Base-by-base conservation (phyloP, 345 rosid species). In the Eucalyptus polybractea region DNA sequence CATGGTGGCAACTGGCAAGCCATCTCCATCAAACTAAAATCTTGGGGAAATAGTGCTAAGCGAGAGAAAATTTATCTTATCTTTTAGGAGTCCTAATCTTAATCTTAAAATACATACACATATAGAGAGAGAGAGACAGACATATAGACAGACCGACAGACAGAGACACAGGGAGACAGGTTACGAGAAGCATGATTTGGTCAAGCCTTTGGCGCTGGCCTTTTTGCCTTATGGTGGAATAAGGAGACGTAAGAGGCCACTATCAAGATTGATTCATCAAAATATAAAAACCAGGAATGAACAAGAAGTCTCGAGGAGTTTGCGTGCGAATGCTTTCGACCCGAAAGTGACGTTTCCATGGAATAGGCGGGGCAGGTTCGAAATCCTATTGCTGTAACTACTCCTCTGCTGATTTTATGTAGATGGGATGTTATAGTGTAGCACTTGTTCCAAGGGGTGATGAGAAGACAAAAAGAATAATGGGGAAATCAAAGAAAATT, bases 111-210 rank as follows among this genome's bases (percentile, higher is more conserved):
- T 27, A 60, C 1, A 62, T 27, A 27, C 14, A 62, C 7, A 1
- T 6, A 1, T 1, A 27, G 62, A 22, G 29, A 56, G 4, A 60
- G 67, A 9, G 8, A 9, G 3, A 50, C 51, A 2, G 51, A 50
- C 51, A 0, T 0, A 49, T 2, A 1, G 13, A 49, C 50, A 1
- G 50, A 13, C 47, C 1, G 47, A 45, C 47, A 8, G 10, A 69
- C 13, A 5, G 12, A 16, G 10, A 17, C 13, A 42, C 44, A 42
- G 44, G 2, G 2, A 42, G 44, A 42, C 44, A 7, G 83, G 27
- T 6, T 21, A 76, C 15, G 8, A 37, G 10, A 76, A 10, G 29
- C 45, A 10, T 37, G 81, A 6, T 72, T 37, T 19, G 81, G 45
- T 33, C 6, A 37, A 72, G 81, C 1, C 37, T 72, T 72, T 37